These are phyloP conservation scores for Nannochloropsis gaditana DNA, from an alignment of 108 stramenopile species.

Conservation along the genomic window DNA sequence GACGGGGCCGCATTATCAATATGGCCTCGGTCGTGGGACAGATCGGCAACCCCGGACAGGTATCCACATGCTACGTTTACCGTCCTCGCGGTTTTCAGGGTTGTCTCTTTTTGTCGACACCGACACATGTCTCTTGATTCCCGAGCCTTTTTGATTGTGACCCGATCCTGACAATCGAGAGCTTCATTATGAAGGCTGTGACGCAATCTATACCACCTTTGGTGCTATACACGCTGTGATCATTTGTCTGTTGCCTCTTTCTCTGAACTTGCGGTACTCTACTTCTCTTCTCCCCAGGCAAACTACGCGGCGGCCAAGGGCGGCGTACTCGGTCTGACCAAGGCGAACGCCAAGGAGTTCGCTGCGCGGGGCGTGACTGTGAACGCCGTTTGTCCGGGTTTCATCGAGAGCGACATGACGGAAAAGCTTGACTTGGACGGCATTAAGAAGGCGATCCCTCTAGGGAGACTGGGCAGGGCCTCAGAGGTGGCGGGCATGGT, in stretches of 20 bases:
- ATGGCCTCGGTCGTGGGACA: slow-evolving; percentile 91
- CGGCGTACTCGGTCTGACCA: slow-evolving; percentile 57
- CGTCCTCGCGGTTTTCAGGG: neutral
- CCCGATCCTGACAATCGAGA: no score
- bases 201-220: no score
- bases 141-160: slow-evolving; percentile 55
- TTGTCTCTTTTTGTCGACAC: neutral
- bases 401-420: slow-evolving; percentile 59
- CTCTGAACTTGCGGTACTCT: neutral
- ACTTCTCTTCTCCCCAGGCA: neutral
- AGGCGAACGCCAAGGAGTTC: slow-evolving; percentile 52
- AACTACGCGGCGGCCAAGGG: slow-evolving; percentile 61
- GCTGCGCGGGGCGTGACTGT: slow-evolving; percentile 51
- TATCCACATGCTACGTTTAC: neutral
- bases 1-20: slow-evolving; percentile 90
- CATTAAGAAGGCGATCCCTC: slow-evolving; percentile 46
- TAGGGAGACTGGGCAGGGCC: slow-evolving; percentile 52
- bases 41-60: slow-evolving; percentile 79
- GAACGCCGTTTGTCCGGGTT: slow-evolving; percentile 59
- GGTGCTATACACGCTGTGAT: no score
- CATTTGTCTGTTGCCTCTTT: neutral
- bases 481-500: slow-evolving; percentile 46
- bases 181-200: no score
- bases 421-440: slow-evolving; percentile 46
- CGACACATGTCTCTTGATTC: neutral